A percentile compares a stretch with the other conserved stretches of the same genome.
Conservation (phyloP, 306 rosid genomes). For the Sphenostylis stenocarpa region DNA sequence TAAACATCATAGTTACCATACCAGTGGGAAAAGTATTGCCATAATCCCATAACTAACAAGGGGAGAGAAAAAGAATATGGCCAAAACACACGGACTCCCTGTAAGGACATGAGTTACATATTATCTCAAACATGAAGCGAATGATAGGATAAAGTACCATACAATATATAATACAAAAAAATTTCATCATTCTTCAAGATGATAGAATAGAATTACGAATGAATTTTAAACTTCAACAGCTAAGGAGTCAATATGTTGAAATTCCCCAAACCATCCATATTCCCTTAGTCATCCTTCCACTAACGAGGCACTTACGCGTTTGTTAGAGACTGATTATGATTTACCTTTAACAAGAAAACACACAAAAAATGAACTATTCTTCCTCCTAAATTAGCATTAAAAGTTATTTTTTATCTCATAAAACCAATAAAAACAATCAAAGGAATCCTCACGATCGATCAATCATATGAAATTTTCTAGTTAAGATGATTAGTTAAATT, state of each 20-base stretch:
- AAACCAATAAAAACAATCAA: constrained; percentile 6
- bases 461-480: constrained; percentile 8
- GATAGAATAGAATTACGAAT: constrained; percentile 14
- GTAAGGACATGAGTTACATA: constrained; percentile 40
- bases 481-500: not conserved
- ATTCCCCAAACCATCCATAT: not conserved
- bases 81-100: constrained; percentile 95
- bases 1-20: constrained; percentile 34
- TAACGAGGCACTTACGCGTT: constrained; percentile 1
- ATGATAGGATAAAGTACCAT: constrained; percentile 17
- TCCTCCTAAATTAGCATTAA: constrained; percentile 3
- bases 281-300: constrained; percentile 13
- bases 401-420: not conserved
- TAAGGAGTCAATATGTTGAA: constrained; percentile 26
- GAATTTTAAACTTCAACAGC: not conserved
- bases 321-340: not conserved
- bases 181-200: constrained; percentile 17
- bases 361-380: not conserved
- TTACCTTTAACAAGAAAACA: constrained; percentile 4
- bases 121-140: constrained; percentile 32
- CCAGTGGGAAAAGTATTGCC: constrained; percentile 93
- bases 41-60: constrained; percentile 88
- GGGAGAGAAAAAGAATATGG: constrained; percentile 78
- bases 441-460: constrained; percentile 12
- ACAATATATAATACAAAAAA: not conserved